Evolutionary conservation across 805 yeast genomes (phyloP), one percentile per base, ranked within the genome.

Genomic region (Barnettozyma vustinii): DNA sequence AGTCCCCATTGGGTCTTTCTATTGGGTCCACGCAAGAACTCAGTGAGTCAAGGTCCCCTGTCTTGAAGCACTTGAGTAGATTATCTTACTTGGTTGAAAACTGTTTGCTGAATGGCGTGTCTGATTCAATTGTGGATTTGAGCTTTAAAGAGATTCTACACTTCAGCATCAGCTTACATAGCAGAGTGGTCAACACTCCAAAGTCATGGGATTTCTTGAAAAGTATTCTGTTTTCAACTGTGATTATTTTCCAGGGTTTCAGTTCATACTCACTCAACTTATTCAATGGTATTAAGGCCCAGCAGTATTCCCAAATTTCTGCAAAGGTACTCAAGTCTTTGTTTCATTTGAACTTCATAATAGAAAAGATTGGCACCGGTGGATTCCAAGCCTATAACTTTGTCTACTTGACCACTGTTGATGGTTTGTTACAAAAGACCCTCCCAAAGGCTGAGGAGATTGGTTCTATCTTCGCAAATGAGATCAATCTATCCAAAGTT

Each of bases 301-400:
- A 46, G 2, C 52, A 57, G 15, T 52, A 55, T n/a, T 53, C 57
- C 5, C 50, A 47, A 1, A 54, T 62, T 10, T 52, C 68, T 35
- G 53, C 65, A 23, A 57, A 66, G 37, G 61, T 76, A 0, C 57
- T 79, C 32, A 69, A 69, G 40, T 59, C 67, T 7, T 62, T 80
- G 12, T 78, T 69, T 57, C 62, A 74, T 51, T 42, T 73, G 45
- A 71, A 77, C 52, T 79, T 74, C 52, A 66, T 81, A 9, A 57
- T 80, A 23, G 71, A 75, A 26, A 66, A 75, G 20, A 73, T 81
- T 9, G 87, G 87, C 0, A 75, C 77, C 21, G 86, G 85, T 5
- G 86, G 86, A 3, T 81, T 81, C 58, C 80, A 79, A 49, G 72
- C 78, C 12, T 84, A 80, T 61, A 80, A 81, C 55, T 83, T 80